Evolutionary conservation across 768 basidiomycete genomes (phyloP), one percentile per base, ranked within the genome.

Genomic region (Amanita fuliginea): DNA sequence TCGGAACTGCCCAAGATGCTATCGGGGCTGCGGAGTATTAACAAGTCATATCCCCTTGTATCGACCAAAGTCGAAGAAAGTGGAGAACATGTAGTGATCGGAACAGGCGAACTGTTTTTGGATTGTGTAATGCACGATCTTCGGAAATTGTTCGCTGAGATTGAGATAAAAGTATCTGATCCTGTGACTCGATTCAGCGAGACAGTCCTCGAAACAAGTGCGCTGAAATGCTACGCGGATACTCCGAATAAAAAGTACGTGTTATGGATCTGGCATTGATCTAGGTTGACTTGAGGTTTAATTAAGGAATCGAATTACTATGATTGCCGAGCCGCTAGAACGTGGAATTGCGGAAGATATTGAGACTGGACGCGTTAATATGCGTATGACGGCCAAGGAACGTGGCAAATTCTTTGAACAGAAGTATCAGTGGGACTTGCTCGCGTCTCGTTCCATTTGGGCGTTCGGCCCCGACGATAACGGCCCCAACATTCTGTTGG

Each of bases 141-240:
- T 45, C 75, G 96, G 53, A 79, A 76, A 53, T 61, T 98, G 53
- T 99, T 95, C 69, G 83, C 93, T 26, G 96, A 99, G 71, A 96
- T 98, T 57, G 96, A 99, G 74, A 97, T 99, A 75, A 99, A 99
- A 72, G 93, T 98, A 11, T 98, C 95, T 19, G 96, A 99, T 70
- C 96, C 96, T 1, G 93, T 98, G 34, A 95, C 93, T 13, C 91
- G 92, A 62, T 99, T 99, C 70, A 88, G 90, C 61, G 96, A 99
- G 71, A 99, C 96, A 1, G 95, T 98, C 18, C 71, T 97, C 56
- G 96, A 99, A 72, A 98, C 95, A 28, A 92, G 88, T 56, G 96
- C 95, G 3, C 67, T 99, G 55, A 99, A 98, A 67, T 98, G 95
- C 61, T 99, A 99, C 64, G 96, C 96, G 14, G 96, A 98, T 58